These are phyloP conservation scores for Mollisia scopiformis DNA, from an alignment of 2,329 filamentous ascomycete genomes.

Conservation along the genomic window DNA sequence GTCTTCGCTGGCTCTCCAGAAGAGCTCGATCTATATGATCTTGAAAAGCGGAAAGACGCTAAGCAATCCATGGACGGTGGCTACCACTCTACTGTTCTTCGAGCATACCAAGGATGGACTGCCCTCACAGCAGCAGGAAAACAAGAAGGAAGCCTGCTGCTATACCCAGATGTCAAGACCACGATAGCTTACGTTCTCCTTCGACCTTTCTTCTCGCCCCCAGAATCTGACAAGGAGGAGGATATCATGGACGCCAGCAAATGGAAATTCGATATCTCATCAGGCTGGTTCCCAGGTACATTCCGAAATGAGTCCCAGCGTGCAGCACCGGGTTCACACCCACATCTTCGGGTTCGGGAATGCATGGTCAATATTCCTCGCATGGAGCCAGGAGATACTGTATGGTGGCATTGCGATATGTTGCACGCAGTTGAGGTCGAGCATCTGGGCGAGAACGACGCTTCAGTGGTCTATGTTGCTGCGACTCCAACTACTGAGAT, in stretches of 20 bases:
- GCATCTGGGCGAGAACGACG: conserved; percentile 38
- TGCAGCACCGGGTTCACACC: conserved; percentile 41
- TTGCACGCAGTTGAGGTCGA: conserved; percentile 45
- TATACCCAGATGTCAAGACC: conserved; percentile 43
- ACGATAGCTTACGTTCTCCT: conserved; percentile 45
- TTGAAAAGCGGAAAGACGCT: conserved; percentile 39
- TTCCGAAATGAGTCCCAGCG: conserved; percentile 39
- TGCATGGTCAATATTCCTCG: conserved; percentile 42
- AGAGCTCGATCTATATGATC: conserved; percentile 42
- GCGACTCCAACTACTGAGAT: conserved; percentile 39
- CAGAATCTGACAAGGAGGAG: conserved; percentile 25
- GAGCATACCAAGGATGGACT: conserved; percentile 47
- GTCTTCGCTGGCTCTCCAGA: conserved; percentile 43
- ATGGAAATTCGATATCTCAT: conserved; percentile 40
- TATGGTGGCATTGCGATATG: conserved; percentile 46
- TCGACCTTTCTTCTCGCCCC: conserved; percentile 45
- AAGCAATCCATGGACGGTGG: conserved; percentile 34
- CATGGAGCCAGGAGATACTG: conserved; percentile 43
- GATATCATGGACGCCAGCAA: conserved; percentile 41
- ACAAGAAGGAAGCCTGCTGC: conserved; percentile 42
- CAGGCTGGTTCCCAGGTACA: conserved; percentile 43
- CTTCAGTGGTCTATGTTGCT: conserved; percentile 41
- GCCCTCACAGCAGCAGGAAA: conserved; percentile 41
- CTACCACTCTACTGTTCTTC: conserved; percentile 41
- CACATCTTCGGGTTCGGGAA: conserved; percentile 42